phyloP scores from a whole-genome alignment of 805 yeast genomes.

The Ogataea ramenticola region DNA sequence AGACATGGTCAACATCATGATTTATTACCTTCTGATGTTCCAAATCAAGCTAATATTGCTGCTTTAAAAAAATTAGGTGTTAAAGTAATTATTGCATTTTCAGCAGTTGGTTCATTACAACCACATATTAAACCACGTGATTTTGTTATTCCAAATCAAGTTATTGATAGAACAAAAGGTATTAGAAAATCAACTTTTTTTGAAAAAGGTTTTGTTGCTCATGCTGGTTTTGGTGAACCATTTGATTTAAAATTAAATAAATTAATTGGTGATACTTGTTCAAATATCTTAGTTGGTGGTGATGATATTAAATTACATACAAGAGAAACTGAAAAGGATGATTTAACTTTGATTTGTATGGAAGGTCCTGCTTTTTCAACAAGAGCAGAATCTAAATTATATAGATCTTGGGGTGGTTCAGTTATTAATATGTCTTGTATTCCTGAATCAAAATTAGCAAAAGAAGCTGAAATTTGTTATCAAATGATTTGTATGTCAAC shows the following conservation, averaged over 20 bases:
- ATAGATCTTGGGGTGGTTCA: conserved; percentile 83
- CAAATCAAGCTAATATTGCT: conserved; percentile 90
- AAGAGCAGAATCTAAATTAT: conserved; percentile 88
- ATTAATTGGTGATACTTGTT: conserved; percentile 50
- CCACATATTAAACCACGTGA: conserved; percentile 88
- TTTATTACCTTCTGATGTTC: conserved; percentile 85
- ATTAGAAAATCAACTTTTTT: conserved; percentile 85
- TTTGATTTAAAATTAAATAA: conserved; percentile 71
- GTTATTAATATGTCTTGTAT: conserved; percentile 95
- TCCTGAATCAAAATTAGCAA: conserved; percentile 96
- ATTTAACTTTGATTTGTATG: conserved; percentile 88
- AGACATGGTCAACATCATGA: conserved; percentile 93
- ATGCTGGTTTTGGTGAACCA: conserved; percentile 96
- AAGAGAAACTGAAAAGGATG: conserved; percentile 55
- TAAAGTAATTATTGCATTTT: conserved; percentile 81
- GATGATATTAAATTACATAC: conserved; percentile 54
- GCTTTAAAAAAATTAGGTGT: conserved; percentile 87
- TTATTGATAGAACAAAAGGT: conserved; percentile 96
- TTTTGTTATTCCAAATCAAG: conserved; percentile 93
- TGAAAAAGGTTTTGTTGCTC: conserved; percentile 92
- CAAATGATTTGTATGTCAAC: conserved; percentile 99
- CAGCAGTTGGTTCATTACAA: conserved; percentile 94
- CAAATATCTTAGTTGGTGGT: conserved; percentile 52
- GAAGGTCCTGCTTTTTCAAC: conserved; percentile 99
- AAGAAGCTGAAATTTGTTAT: conserved; percentile 94